These are phyloP conservation scores for Gracilaria domingensis DNA, from an alignment of 23 red algal genomes.

Conservation along the genomic window DNA sequence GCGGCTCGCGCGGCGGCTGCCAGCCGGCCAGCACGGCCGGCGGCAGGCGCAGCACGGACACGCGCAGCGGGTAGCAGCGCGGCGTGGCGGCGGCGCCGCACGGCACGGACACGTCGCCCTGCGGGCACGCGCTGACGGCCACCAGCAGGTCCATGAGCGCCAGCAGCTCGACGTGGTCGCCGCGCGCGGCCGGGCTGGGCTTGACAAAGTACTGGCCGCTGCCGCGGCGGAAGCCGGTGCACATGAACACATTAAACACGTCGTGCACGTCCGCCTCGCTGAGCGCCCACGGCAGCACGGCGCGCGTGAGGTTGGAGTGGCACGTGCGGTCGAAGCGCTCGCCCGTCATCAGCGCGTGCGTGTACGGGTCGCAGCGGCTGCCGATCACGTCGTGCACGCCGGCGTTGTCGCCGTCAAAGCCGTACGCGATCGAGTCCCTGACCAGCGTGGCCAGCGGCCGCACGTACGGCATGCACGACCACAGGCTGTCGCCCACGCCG, in stretches of 20 bases:
- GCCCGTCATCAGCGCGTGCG: constrained; percentile 46
- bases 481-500: constrained; percentile 34
- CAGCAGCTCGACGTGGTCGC: constrained; percentile 51
- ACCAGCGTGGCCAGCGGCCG: constrained; percentile 54
- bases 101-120: constrained; percentile 42
- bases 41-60: no score
- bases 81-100: background rate
- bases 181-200: constrained; percentile 23
- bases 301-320: constrained; percentile 32
- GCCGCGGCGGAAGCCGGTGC: constrained; percentile 34
- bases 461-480: constrained; percentile 58
- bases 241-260: constrained; percentile 64
- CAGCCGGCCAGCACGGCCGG: no score
- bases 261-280: constrained; percentile 52
- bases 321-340: constrained; percentile 8
- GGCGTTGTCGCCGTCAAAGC: constrained; percentile 46
- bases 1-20: no score
- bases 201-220: constrained; percentile 51
- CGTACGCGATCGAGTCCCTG: constrained; percentile 31
- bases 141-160: constrained; percentile 43
- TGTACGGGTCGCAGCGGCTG: constrained; percentile 51
- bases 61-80: no score
- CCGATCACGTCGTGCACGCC: constrained; percentile 61
- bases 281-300: constrained; percentile 29
- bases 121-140: constrained; percentile 27